Conservation (phyloP, 192 early-diverging fungal species). For the Coemansia sp. region DNA sequence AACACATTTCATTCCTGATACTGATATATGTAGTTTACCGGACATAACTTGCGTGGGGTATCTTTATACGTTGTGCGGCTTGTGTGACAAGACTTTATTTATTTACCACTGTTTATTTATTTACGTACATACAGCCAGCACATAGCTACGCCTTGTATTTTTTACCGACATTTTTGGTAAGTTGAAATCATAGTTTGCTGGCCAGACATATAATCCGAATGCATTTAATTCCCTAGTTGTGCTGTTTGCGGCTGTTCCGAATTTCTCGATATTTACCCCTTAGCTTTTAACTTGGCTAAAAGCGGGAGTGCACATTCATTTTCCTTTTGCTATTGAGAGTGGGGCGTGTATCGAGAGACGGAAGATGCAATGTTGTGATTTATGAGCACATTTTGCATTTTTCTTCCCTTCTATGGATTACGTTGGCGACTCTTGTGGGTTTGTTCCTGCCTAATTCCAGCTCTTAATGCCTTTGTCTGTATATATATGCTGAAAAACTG, state of each 20-base stretch:
- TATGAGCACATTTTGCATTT: no score
- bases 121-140: conserved; percentile 13
- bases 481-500: no score
- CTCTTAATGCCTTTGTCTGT: no score
- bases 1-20: background rate
- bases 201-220: background rate
- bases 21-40: background rate
- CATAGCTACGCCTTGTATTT: background rate
- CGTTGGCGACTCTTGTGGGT: no score
- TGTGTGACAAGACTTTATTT: background rate
- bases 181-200: background rate
- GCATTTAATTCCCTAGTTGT: background rate
- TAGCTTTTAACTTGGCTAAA: no score
- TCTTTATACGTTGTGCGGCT: background rate
- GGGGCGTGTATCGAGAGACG: no score
- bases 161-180: conserved; percentile 1
- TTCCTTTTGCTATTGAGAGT: no score
- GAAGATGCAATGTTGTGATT: no score
- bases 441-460: no score
- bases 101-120: conserved; percentile 2
- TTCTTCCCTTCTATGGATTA: no score
- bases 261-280: no score
- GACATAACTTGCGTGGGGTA: background rate
- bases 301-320: no score
- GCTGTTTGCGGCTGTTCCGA: background rate